phyloP scores from a whole-genome alignment of 169 alveolate genomes.

The Eimeria acervulina region DNA sequence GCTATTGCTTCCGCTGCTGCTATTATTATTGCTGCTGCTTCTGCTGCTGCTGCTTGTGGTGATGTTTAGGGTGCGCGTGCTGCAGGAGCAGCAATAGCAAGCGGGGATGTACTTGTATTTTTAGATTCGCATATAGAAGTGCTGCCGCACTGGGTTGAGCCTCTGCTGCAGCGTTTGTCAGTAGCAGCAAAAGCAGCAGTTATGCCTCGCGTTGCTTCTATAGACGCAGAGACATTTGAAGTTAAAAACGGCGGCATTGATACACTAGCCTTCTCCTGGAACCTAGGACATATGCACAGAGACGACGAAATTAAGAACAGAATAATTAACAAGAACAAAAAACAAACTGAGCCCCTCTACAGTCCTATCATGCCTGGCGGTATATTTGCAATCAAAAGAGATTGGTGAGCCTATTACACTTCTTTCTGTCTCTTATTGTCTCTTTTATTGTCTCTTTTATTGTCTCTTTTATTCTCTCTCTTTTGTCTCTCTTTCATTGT shows the following conservation, averaged over 20 bases:
- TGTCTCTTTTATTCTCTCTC: too few relatives aligned
- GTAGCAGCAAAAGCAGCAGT: constrained; percentile 84
- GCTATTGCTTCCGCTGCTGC: too few relatives aligned
- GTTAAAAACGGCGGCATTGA: constrained; percentile 65
- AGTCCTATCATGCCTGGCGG: constrained; percentile 88
- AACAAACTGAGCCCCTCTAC: constrained; percentile 69
- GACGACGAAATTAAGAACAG: not conserved
- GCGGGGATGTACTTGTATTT: constrained; percentile 84
- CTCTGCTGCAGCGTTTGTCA: constrained; percentile 80
- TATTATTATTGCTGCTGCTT: too few relatives aligned
- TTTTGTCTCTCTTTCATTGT: too few relatives aligned
- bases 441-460: too few relatives aligned
- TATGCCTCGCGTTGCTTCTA: constrained; percentile 85
- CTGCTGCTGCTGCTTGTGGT: too few relatives aligned
- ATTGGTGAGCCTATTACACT: constrained; percentile 49
- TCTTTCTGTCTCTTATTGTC: too few relatives aligned
- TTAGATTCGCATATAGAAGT: constrained; percentile 87
- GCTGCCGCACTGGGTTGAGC: constrained; percentile 86
- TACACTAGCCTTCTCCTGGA: constrained; percentile 67
- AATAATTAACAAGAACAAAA: constrained; percentile 38
- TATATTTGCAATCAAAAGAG: constrained; percentile 82
- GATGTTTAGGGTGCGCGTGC: too few relatives aligned
- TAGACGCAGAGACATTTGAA: too few relatives aligned
- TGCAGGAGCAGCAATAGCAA: not conserved
- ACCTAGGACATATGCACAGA: constrained; percentile 34